Percentiles rank a stretch among this genome's conserved stretches.
These are phyloP conservation scores for Chaetomiaceae sp. DNA, from an alignment of 2,329 filamentous ascomycete species.

Conservation along the genomic window DNA sequence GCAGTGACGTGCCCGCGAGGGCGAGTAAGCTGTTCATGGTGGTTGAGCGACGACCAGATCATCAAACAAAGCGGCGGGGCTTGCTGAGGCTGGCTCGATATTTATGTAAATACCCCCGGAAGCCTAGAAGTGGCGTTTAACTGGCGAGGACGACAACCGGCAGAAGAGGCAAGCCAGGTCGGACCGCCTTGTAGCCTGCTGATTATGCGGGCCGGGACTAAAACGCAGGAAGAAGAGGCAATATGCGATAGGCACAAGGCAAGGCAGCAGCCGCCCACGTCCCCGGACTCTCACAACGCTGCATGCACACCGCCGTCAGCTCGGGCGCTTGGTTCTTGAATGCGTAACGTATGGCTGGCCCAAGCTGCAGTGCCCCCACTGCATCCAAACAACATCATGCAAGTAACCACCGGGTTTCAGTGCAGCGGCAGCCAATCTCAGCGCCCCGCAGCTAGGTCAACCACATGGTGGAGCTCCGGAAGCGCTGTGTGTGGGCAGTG, in stretches of 20 bases:
- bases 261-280: not conserved
- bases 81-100: not conserved
- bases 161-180: not conserved
- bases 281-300: not conserved
- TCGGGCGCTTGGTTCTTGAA: not conserved
- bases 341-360: not conserved
- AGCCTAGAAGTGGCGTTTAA: not conserved
- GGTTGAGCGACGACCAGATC: not conserved
- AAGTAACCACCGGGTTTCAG: not conserved
- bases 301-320: slow-evolving; percentile 8
- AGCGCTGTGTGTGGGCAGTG: too few relatives aligned
- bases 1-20: slow-evolving; percentile 22
- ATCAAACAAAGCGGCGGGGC: not conserved
- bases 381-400: not conserved
- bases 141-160: not conserved
- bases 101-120: too few relatives aligned
- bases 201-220: not conserved
- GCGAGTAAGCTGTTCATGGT: slow-evolving; percentile 23
- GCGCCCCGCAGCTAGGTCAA: too few relatives aligned
- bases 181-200: not conserved
- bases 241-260: too few relatives aligned
- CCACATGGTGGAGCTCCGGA: too few relatives aligned
- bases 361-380: slow-evolving; percentile 2
- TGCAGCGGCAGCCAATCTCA: not conserved
- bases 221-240: too few relatives aligned